Evolutionary conservation across 345 rosid genomes (phyloP), one percentile per base, ranked within the genome.

Genomic region (Eucalyptus marginata): DNA sequence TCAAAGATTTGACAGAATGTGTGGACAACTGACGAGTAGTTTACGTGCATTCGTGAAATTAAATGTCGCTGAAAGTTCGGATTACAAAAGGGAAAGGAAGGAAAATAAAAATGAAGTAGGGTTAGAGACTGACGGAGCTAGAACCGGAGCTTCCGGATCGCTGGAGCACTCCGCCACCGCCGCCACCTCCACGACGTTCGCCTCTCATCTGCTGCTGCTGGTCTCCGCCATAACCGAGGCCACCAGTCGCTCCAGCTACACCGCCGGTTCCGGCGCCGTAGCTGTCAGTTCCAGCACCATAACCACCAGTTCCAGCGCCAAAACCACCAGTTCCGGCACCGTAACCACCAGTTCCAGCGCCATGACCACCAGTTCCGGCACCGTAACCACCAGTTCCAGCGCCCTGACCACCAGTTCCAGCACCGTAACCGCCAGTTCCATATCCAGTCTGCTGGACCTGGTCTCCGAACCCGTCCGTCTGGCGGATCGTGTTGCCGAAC

Each of bases 101-200:
- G 9, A 64, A 64, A 64, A 16, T 18, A 8, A 31, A 49, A n/a
- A 36, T 31, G 40, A 51, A 51, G 24, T 7, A 22, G 62, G 59
- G 46, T n/a, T 10, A 51, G 56, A 36, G 43, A 88, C 93, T 86
- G 83, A 95, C 98, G 86, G 97, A 94, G 91, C 96, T 92, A 14
- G 93, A 90, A 88, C 94, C 91, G 68, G 97, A 93, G 66, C 95
- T 93, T 50, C 93, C 93, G 36, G 94, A 92, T 27, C 96, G 95
- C 85, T 90, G 95, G 71, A 95, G 94, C 89, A 89, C 85, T 58
- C 91, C 93, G 31, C 88, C 91, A 44, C 87, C 46, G 7, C 87
- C 27, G 2, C 24, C 90, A 52, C 83, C 91, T 11, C 91, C 92
- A 3, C 84, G 90, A 76, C 89, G 92, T 40, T 79, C 49, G 31